A percentile compares a stretch with the other conserved stretches of the same genome.
phyloP scores from a whole-genome alignment of 2,329 filamentous ascomycete genomes.

The Emericellopsis cladophorae region DNA sequence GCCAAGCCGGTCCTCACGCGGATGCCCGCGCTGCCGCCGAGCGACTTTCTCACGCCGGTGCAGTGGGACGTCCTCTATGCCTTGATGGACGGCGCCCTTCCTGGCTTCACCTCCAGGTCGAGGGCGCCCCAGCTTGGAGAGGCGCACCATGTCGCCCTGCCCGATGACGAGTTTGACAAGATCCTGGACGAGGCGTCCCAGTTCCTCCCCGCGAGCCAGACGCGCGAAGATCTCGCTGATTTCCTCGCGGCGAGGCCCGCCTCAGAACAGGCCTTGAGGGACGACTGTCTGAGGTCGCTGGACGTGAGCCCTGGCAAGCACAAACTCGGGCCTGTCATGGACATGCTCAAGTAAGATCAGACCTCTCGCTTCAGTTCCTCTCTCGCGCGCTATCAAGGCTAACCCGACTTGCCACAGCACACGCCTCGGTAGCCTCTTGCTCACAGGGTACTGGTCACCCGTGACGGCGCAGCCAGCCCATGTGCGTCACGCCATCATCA shows the following conservation, averaged over 20 bases:
- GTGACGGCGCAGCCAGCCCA: constrained; percentile 47
- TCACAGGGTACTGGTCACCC: constrained; percentile 55
- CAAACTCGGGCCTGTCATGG: constrained; percentile 24
- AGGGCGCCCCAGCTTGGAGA: constrained; percentile 6
- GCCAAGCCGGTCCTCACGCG: constrained; percentile 5
- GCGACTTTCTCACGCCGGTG: constrained; percentile 26
- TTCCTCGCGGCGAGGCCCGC: constrained; percentile 41
- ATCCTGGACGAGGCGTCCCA: constrained; percentile 24
- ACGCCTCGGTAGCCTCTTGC: constrained; percentile 45
- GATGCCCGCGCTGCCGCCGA: constrained; percentile 13
- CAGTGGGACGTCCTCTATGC: constrained; percentile 44
- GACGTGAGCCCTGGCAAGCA: constrained; percentile 19
- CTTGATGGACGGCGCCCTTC: constrained; percentile 46
- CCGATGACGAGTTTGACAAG: constrained; percentile 35
- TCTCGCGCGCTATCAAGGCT: background rate
- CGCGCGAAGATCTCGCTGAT: constrained; percentile 30
- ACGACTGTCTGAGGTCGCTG: constrained; percentile 31
- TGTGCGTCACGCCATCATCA: constrained; percentile 48
- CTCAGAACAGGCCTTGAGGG: constrained; percentile 37
- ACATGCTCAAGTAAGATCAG: constrained; percentile 27
- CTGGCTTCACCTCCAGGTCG: constrained; percentile 37
- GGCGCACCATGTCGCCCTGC: constrained; percentile 26
- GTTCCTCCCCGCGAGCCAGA: constrained; percentile 23
- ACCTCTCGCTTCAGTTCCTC: background rate
- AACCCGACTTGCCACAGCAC: constrained; percentile 30